A percentile compares a stretch with the other conserved stretches of the same genome.
Conservation (phyloP, 176 grass and related monocot genomes). For the Triticum aestivum region DNA sequence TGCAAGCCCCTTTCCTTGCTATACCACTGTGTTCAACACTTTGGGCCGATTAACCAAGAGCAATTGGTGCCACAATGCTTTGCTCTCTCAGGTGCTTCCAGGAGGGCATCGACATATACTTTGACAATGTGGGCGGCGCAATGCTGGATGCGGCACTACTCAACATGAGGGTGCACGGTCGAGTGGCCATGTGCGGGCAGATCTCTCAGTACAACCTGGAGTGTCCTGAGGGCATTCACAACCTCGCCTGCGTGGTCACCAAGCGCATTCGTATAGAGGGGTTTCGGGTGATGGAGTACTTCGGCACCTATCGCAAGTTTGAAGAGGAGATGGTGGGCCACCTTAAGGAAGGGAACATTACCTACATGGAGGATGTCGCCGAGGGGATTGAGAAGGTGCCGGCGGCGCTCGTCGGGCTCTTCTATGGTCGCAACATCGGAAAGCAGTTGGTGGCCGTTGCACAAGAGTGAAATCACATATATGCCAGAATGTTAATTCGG, state of each 20-base stretch:
- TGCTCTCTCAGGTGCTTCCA: constrained; percentile 37
- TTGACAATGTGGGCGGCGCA: constrained; percentile 62
- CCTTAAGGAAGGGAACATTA: background rate
- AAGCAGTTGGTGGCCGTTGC: background rate
- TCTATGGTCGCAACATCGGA: background rate
- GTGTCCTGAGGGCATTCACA: background rate
- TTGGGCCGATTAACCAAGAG: too few relatives aligned
- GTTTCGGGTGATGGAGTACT: background rate
- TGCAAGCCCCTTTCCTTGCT: background rate
- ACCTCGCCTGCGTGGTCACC: background rate
- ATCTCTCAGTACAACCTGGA: constrained; percentile 11
- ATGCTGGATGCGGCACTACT: constrained; percentile 64
- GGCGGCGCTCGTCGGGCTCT: background rate
- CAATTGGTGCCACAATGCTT: background rate
- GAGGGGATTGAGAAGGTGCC: background rate
- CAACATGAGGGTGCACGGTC: constrained; percentile 22
- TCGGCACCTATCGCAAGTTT: background rate
- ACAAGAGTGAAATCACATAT: background rate
- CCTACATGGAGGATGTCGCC: background rate
- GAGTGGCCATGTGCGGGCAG: constrained; percentile 64
- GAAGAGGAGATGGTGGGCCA: background rate
- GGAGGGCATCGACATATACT: constrained; percentile 81
- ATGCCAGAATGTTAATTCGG: background rate
- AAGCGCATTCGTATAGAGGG: background rate
- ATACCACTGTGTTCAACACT: background rate